Percentiles rank a stretch among this genome's conserved stretches.
Evolutionary conservation across 179 eudicot genomes (phyloP).

Genomic region (Silene noctiflora): DNA sequence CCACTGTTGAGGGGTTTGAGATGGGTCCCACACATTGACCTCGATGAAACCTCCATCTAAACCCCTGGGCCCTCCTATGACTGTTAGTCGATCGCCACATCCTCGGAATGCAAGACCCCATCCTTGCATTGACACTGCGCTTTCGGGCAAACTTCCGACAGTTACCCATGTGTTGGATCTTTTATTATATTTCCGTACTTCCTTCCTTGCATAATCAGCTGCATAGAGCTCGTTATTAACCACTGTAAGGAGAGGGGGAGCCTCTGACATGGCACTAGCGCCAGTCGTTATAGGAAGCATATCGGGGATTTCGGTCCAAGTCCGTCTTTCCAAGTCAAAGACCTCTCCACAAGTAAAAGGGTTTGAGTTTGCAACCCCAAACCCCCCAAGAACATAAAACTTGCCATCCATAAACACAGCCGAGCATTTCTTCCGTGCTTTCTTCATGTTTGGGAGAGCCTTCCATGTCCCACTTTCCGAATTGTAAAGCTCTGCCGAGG

Average conservation of each 20-base stretch:
- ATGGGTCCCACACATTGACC: constrained; percentile 43
- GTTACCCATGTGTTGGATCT: constrained; percentile 30
- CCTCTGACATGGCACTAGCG: constrained; percentile 31
- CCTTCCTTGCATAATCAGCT: constrained; percentile 36
- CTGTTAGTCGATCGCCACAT: constrained; percentile 36
- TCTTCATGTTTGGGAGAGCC: constrained; percentile 38
- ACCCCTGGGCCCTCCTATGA: constrained; percentile 35
- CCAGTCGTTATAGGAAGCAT: constrained; percentile 34
- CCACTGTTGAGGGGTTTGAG: constrained; percentile 37
- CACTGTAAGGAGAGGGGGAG: constrained; percentile 40
- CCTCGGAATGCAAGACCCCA: constrained; percentile 51
- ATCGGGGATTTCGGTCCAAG: constrained; percentile 38
- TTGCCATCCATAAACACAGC: constrained; percentile 45
- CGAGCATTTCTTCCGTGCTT: constrained; percentile 42
- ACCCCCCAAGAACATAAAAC: constrained; percentile 42
- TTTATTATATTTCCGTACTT: constrained; percentile 27
- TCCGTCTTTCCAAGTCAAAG: constrained; percentile 33
- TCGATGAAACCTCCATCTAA: constrained; percentile 38
- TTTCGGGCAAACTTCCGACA: constrained; percentile 40
- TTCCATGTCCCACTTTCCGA: constrained; percentile 37
- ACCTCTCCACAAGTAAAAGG: constrained; percentile 42
- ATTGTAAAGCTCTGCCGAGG: constrained; percentile 40
- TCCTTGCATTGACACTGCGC: constrained; percentile 38
- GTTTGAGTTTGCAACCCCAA: constrained; percentile 26
- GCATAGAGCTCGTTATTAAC: constrained; percentile 46